These are phyloP conservation scores for Priceomyces medius DNA, from an alignment of 805 yeast species.

Conservation along the genomic window DNA sequence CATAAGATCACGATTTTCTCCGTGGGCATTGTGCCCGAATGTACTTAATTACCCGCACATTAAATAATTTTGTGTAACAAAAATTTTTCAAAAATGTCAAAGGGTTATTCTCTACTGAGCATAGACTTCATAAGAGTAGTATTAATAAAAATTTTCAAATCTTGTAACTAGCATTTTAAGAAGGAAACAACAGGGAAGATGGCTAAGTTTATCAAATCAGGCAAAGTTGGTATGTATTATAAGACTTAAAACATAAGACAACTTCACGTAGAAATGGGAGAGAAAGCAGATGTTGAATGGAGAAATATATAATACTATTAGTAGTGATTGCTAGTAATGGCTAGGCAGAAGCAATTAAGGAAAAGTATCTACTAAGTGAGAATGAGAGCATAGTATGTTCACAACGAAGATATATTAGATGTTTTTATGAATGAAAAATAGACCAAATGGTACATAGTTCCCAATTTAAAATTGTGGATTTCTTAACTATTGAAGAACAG, in stretches of 20 bases:
- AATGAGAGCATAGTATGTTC: no score
- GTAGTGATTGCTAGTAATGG: no score
- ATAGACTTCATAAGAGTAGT: slow-evolving; percentile 9
- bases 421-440: no score
- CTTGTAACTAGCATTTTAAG: slow-evolving; percentile 3
- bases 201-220: slow-evolving; percentile 99
- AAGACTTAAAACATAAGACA: background rate
- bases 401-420: no score
- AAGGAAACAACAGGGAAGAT: slow-evolving; percentile 46
- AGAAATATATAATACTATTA: no score
- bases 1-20: slow-evolving; percentile 4
- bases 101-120: background rate
- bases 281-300: background rate
- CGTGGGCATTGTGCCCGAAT: background rate
- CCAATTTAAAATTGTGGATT: no score
- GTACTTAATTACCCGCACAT: slow-evolving; percentile 8
- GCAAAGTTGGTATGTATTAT: slow-evolving; percentile 91
- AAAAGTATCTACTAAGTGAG: no score
- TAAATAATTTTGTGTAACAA: slow-evolving; percentile 8
- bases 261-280: background rate
- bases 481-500: no score
- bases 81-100: slow-evolving; percentile 6
- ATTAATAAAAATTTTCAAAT: slow-evolving; percentile 4
- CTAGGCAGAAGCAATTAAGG: no score
- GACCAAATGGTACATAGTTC: no score